Evolutionary conservation across 2,329 filamentous ascomycete genomes (phyloP).

Genomic region (Sarocladium brachiariae): DNA sequence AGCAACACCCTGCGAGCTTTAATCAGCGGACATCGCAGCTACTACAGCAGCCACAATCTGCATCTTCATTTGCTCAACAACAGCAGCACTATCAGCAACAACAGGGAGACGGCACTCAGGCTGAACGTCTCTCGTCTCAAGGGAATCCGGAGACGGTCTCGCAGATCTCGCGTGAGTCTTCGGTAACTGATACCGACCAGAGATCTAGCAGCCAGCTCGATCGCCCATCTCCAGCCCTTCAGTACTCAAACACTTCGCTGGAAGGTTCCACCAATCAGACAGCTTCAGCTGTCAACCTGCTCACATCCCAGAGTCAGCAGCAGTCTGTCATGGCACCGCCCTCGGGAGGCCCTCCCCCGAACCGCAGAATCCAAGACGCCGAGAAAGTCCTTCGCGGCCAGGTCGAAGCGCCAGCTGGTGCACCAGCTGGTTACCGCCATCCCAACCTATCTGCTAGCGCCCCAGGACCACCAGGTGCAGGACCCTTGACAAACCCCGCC

Average conservation of each 20-base stretch:
- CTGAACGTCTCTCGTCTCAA: slow-evolving; percentile 16
- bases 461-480: slow-evolving; percentile 27
- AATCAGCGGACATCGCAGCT: slow-evolving; percentile 11
- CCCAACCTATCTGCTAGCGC: slow-evolving; percentile 37
- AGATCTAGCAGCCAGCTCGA: slow-evolving; percentile 32
- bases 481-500: slow-evolving; percentile 23
- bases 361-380: slow-evolving; percentile 41
- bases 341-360: slow-evolving; percentile 33
- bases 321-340: slow-evolving; percentile 41
- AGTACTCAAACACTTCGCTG: slow-evolving; percentile 21
- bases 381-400: slow-evolving; percentile 39
- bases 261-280: slow-evolving; percentile 1
- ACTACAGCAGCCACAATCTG: slow-evolving; percentile 15
- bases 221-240: slow-evolving; percentile 37
- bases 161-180: slow-evolving; percentile 56
- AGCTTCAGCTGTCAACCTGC: slow-evolving; percentile 21
- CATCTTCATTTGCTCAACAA: slow-evolving; percentile 28
- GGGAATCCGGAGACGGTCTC: slow-evolving; percentile 54
- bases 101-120: slow-evolving; percentile 12
- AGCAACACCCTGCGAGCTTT: slow-evolving; percentile 21
- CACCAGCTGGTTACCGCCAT: slow-evolving; percentile 46
- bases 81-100: slow-evolving; percentile 23
- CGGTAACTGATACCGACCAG: slow-evolving; percentile 42
- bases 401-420: slow-evolving; percentile 36
- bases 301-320: slow-evolving; percentile 22